These are phyloP conservation scores for Aspergillus luchuensis DNA, from an alignment of 2,329 filamentous ascomycete species.

Conservation along the genomic window DNA sequence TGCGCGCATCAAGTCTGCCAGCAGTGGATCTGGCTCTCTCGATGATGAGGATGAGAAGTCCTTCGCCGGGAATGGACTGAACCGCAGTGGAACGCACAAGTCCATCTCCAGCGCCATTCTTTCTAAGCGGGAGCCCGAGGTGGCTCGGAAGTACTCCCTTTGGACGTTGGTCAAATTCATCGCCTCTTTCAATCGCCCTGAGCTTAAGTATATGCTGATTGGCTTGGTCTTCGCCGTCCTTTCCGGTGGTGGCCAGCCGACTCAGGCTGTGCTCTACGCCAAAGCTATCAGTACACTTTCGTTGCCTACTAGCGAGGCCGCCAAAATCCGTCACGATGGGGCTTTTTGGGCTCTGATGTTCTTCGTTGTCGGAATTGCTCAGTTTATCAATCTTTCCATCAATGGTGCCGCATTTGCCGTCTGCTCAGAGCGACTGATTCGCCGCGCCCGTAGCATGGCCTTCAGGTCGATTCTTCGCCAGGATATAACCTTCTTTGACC, in stretches of 20 bases:
- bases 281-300: conserved; percentile 79
- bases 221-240: conserved; percentile 75
- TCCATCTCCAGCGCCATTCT: conserved; percentile 71
- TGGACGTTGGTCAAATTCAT: conserved; percentile 79
- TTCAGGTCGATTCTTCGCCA: conserved; percentile 89
- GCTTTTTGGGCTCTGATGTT: conserved; percentile 91
- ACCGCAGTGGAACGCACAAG: conserved; percentile 53
- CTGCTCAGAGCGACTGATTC: conserved; percentile 83
- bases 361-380: conserved; percentile 75
- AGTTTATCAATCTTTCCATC: conserved; percentile 67
- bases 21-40: conserved; percentile 29
- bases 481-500: conserved; percentile 90
- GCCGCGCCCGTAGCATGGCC: conserved; percentile 76
- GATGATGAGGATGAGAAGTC: conserved; percentile 38
- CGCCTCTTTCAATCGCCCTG: conserved; percentile 73
- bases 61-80: conserved; percentile 26
- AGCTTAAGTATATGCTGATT: conserved; percentile 70
- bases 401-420: conserved; percentile 78
- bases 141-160: conserved; percentile 64
- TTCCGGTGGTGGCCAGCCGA: conserved; percentile 78
- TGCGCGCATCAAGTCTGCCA: conserved; percentile 36
- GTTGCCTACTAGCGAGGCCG: conserved; percentile 54
- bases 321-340: conserved; percentile 66
- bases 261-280: conserved; percentile 78
- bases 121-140: conserved; percentile 55